Conservation (phyloP, 1,284 basidiomycete genomes). For the Neolentinus lepideus region DNA sequence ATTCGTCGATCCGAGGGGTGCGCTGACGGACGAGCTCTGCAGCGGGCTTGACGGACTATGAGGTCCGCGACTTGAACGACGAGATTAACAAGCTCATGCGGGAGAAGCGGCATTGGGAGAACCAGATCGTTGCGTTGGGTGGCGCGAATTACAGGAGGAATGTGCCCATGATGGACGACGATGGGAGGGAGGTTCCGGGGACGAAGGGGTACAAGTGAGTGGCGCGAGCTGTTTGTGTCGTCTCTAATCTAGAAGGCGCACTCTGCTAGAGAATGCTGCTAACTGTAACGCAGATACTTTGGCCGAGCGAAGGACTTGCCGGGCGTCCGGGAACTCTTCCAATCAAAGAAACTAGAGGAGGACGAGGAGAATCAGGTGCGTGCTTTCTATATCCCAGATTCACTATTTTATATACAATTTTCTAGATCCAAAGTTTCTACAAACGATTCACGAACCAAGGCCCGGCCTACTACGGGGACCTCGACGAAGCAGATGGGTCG, state of each 20-base stretch:
- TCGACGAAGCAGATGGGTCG: slow-evolving; percentile 75
- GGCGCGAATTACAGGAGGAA: slow-evolving; percentile 95
- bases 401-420: neutral
- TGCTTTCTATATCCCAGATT: neutral
- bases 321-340: slow-evolving; percentile 91
- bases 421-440: slow-evolving; percentile 50
- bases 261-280: neutral
- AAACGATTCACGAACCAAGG: slow-evolving; percentile 88
- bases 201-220: slow-evolving; percentile 97
- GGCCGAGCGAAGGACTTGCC: slow-evolving; percentile 95
- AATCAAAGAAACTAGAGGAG: slow-evolving; percentile 75
- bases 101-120: slow-evolving; percentile 97
- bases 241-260: too few relatives aligned
- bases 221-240: neutral
- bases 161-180: slow-evolving; percentile 87
- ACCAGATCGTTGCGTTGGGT: slow-evolving; percentile 90
- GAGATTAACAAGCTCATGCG: slow-evolving; percentile 96
- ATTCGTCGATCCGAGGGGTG: neutral
- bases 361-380: slow-evolving; percentile 75
- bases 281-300: slow-evolving; percentile 67
- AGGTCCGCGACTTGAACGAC: slow-evolving; percentile 94
- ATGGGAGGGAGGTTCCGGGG: slow-evolving; percentile 91
- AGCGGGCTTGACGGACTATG: slow-evolving; percentile 94
- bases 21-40: slow-evolving; percentile 1
- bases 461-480: slow-evolving; percentile 87